Conservation (phyloP, 2,329 filamentous ascomycete genomes). For the Alternaria infectoria region DNA sequence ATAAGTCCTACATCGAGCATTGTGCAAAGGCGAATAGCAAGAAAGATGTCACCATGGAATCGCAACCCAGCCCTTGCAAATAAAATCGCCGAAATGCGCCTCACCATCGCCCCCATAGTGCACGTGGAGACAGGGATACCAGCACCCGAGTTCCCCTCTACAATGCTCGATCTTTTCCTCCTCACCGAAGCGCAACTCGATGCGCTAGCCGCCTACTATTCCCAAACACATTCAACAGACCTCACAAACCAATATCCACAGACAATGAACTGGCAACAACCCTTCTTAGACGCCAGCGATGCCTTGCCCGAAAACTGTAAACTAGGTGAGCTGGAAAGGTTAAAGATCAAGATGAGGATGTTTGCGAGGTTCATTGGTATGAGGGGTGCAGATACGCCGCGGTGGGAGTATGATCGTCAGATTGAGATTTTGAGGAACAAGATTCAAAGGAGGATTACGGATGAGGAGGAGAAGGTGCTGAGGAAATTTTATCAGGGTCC, state of each 20-base stretch:
- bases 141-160: constrained; percentile 69
- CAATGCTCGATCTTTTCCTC: constrained; percentile 74
- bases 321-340: constrained; percentile 47
- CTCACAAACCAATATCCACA: constrained; percentile 65
- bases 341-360: constrained; percentile 68
- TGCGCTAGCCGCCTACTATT: constrained; percentile 73
- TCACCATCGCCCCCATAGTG: constrained; percentile 68
- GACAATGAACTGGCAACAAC: constrained; percentile 67
- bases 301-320: constrained; percentile 24
- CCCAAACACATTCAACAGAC: constrained; percentile 67
- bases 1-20: constrained; percentile 10
- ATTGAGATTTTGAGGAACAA: constrained; percentile 41
- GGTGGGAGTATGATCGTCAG: constrained; percentile 53
- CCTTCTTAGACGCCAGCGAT: constrained; percentile 43
- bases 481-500: constrained; percentile 20
- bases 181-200: constrained; percentile 75
- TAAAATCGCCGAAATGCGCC: constrained; percentile 70
- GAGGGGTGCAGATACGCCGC: constrained; percentile 64
- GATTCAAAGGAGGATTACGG: constrained; percentile 30
- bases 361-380: constrained; percentile 78
- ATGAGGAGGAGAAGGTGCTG: constrained; percentile 17
- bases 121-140: constrained; percentile 66
- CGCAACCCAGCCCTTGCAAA: constrained; percentile 58
- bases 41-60: constrained; percentile 12
- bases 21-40: constrained; percentile 15